A percentile compares a stretch with the other conserved stretches of the same genome.
phyloP scores from a whole-genome alignment of 768 basidiomycete genomes.

The Mycena epipterygia region DNA sequence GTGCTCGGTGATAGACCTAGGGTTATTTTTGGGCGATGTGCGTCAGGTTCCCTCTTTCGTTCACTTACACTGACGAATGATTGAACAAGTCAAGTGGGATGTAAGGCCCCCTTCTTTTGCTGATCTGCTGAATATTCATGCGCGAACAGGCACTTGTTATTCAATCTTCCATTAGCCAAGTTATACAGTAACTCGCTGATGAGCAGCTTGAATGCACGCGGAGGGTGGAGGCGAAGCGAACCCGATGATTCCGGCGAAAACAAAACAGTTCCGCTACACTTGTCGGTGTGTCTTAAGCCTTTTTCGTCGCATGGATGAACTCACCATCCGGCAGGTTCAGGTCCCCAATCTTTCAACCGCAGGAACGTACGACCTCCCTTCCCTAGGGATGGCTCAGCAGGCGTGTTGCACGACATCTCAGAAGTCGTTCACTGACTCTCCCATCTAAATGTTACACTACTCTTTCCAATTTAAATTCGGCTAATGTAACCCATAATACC shows the following conservation, averaged over 20 bases:
- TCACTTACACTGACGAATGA: no score
- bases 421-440: constrained; percentile 29
- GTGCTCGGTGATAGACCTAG: constrained; percentile 47
- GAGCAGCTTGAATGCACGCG: constrained; percentile 54
- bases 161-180: constrained; percentile 54
- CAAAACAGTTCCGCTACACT: constrained; percentile 26
- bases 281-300: constrained; percentile 13
- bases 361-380: constrained; percentile 12
- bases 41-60: neutral
- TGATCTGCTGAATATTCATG: neutral
- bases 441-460: constrained; percentile 9
- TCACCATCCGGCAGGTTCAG: constrained; percentile 1
- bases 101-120: constrained; percentile 2
- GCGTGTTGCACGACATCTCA: neutral
- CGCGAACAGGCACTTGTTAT: constrained; percentile 44
- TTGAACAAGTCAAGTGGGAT: constrained; percentile 21
- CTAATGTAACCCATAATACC: no score
- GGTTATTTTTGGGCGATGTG: constrained; percentile 47
- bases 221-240: constrained; percentile 32
- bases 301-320: neutral
- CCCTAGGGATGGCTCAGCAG: constrained; percentile 13
- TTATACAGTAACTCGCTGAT: constrained; percentile 55
- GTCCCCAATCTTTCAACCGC: neutral
- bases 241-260: constrained; percentile 25
- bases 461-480: no score